Evolutionary conservation across 148 eudicot genomes (phyloP), one percentile per base, ranked within the genome.

Genomic region (Pharnaceum exiguum): DNA sequence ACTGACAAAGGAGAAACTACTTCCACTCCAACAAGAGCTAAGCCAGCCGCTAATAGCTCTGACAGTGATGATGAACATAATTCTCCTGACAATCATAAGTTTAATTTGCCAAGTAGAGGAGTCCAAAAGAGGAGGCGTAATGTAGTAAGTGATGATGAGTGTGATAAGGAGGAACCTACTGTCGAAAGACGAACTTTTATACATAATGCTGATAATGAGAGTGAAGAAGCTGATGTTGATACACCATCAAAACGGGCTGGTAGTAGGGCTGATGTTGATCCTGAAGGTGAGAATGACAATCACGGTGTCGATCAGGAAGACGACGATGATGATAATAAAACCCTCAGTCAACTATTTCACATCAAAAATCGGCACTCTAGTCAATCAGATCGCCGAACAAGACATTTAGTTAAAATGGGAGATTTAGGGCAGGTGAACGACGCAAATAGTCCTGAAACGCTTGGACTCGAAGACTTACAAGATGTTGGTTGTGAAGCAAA

Each of bases 301-400:
- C n/a, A n/a, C n/a, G n/a, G n/a, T n/a, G n/a, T n/a, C n/a, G n/a
- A n/a, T n/a, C n/a, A n/a, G n/a, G n/a, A 68, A 55, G 83, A 69
- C 10, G 65, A 71, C 36, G 77, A 68, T 65, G 87, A 86, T 55
- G 90, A 88, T 67, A 47, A 81, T 51, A 54, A 78, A 60, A 88
- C 86, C 37, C 75, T 90, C 51, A 35, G 82, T 63, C 72, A 65
- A 61, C 71, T 75, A 42, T 57, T 3, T 57, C 53, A 43, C n/a
- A 76, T 61, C 11, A 46, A 27, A 39, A 46, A 17, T 48, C 62
- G 13, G 24, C 57, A 51, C 51, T n/a, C n/a, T n/a, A 58, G 51
- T 43, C 55, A 40, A 42, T 15, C 64, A 42, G 54, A 17, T 51
- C 65, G 27, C 33, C 64, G 46, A 23, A 79, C 67, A 49, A 75